Percentiles rank a stretch among this genome's conserved stretches.
Evolutionary conservation across 352 stramenopile genomes (phyloP).

Genomic region (Phytophthora ramorum): DNA sequence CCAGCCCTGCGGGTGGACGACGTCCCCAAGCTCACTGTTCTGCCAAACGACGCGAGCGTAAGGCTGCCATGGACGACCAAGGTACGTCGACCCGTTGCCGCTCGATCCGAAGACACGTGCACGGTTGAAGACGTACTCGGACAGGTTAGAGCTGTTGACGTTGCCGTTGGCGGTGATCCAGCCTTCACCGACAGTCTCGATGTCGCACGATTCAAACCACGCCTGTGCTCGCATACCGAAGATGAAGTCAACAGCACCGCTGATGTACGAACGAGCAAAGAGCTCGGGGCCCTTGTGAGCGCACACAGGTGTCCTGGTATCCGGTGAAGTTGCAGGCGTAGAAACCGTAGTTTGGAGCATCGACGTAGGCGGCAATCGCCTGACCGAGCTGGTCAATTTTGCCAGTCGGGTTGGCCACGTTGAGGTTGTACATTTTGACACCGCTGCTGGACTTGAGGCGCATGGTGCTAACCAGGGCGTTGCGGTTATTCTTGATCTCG

Average conservation of each 20-base stretch:
- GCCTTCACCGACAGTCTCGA: slow-evolving; percentile 4
- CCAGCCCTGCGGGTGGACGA: slow-evolving; percentile 13
- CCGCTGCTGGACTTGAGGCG: slow-evolving; percentile 16
- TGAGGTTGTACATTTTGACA: slow-evolving; percentile 29
- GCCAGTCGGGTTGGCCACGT: slow-evolving; percentile 12
- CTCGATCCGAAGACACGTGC: slow-evolving; percentile 7
- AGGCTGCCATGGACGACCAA: slow-evolving; percentile 12
- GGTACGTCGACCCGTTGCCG: slow-evolving; percentile 8
- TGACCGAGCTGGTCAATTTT: slow-evolving; percentile 18
- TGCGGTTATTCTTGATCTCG: background rate
- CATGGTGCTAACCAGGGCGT: slow-evolving; percentile 20
- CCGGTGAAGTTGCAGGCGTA: too few species aligned
- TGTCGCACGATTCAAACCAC: slow-evolving; percentile 14
- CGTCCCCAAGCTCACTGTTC: slow-evolving; percentile 14
- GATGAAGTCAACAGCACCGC: slow-evolving; percentile 12
- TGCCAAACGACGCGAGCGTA: slow-evolving; percentile 20
- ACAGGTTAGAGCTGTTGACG: slow-evolving; percentile 13
- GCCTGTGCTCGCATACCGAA: slow-evolving; percentile 4
- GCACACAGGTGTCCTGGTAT: slow-evolving; percentile 20
- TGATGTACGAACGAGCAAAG: background rate
- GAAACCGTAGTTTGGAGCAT: background rate
- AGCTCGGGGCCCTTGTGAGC: slow-evolving; percentile 17
- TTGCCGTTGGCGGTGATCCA: slow-evolving; percentile 15
- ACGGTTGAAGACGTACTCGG: slow-evolving; percentile 20
- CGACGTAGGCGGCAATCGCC: slow-evolving; percentile 8